Base-by-base conservation (phyloP, 768 basidiomycete genomes). In the Tubosaeta sp. region DNA sequence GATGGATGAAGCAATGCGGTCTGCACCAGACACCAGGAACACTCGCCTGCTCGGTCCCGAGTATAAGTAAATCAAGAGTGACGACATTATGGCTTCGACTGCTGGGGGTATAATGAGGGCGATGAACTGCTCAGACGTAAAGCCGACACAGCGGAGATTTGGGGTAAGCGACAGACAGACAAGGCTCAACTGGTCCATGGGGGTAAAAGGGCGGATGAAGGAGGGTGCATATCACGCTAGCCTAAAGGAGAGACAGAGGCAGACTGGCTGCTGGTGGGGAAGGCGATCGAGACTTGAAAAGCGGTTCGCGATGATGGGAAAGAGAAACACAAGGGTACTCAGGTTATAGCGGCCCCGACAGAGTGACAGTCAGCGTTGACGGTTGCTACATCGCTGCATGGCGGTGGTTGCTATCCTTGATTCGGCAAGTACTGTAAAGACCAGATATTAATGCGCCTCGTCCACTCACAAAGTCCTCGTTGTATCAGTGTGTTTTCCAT, bases 131-230 rank as follows among this genome's bases (percentile, higher is more conserved):
- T 71, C 58, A 44, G 53, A 61, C 47, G 74, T 71, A 52, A 86
- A 74, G 41, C 76, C 73, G 55, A 78, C 67, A 65, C 88, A 91
- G 54, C 88, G 88, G 56, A 91, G 79, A 56, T 82, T 86, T 37
- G 85, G 70, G 52, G 83, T 80, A 34, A 80, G 71, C 29, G 89
- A 90, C 55, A 91, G 72, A 69, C 88, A 91, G 61, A 82, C 35
- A 53, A 77, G 75, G 71, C 68, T 74, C 77, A 77, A 78, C 68
- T 71, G 72, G 54, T 39, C 58, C 62, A 60, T 65, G 34, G 35
- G 41, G 52, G 43, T 33, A 16, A 55, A 54, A 2, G 55, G 45
- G 43, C 25, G 51, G 61, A 51, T 38, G 52, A 46, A 46, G 65
- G 58, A 61, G 60, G 44, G 62, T 52, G 72, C 74, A 75, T 74